A percentile compares a stretch with the other conserved stretches of the same genome.
phyloP scores from a whole-genome alignment of 2,329 filamentous ascomycete species.

The Xylariaceae sp. region DNA sequence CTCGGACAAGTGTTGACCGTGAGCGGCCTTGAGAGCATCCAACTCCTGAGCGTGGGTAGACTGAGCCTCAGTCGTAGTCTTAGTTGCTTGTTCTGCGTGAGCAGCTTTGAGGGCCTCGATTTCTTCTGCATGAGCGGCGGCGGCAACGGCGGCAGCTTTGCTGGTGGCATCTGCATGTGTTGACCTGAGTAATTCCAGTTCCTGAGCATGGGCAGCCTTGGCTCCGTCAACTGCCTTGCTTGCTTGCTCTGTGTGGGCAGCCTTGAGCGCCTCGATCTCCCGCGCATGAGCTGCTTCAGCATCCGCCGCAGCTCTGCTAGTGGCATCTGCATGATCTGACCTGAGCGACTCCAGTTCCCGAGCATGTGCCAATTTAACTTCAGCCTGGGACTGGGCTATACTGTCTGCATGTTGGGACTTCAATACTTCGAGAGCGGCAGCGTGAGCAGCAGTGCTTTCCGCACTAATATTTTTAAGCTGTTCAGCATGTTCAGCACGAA shows the following conservation, averaged over 20 bases:
- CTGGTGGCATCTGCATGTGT: constrained; percentile 13
- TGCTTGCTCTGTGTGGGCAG: constrained; percentile 19
- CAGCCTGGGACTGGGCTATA: constrained; percentile 2
- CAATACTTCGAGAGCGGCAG: constrained; percentile 18
- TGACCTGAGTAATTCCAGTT: constrained; percentile 18
- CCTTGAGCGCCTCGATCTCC: constrained; percentile 19
- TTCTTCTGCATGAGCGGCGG: constrained; percentile 14
- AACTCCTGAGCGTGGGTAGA: constrained; percentile 12
- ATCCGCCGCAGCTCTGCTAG: constrained; percentile 8
- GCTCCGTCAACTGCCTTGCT: constrained; percentile 14
- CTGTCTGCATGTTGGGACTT: constrained; percentile 20
- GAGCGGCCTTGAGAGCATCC: constrained; percentile 12
- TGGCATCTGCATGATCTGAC: constrained; percentile 10
- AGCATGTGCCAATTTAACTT: constrained; percentile 8
- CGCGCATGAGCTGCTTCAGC: constrained; percentile 13
- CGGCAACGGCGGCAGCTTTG: constrained; percentile 8
- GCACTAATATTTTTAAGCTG: constrained; percentile 17
- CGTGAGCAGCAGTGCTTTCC: constrained; percentile 20
- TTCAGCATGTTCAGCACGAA: constrained; percentile 23
- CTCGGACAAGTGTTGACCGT: constrained; percentile 11
- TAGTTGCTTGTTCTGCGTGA: constrained; percentile 15
- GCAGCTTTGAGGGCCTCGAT: constrained; percentile 18
- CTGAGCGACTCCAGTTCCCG: constrained; percentile 14
- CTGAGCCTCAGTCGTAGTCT: constrained; percentile 13
- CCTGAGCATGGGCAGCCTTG: constrained; percentile 13